Percentiles rank a stretch among this genome's conserved stretches.
These are phyloP conservation scores for Trichothecium sympodiale DNA, from an alignment of 2,329 filamentous ascomycete genomes.

Conservation along the genomic window DNA sequence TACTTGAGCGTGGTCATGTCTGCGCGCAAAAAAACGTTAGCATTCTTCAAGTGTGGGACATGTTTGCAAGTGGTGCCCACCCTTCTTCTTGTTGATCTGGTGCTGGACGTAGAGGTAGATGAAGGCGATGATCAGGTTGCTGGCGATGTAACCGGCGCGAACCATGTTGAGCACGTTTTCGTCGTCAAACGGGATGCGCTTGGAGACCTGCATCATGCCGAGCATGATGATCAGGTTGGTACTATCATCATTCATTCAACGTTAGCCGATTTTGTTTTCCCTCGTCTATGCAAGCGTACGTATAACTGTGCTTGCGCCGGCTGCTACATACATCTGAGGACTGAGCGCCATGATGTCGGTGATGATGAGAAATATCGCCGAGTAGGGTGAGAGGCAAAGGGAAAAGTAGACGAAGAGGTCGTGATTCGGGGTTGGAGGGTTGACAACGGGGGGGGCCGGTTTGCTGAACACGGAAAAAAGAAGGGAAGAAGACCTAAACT, in stretches of 20 bases:
- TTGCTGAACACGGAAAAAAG: neutral
- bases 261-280: slow-evolving; percentile 12
- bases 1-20: slow-evolving; percentile 98
- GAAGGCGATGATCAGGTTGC: slow-evolving; percentile 70
- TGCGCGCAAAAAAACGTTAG: slow-evolving; percentile 24
- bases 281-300: neutral
- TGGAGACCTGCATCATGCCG: slow-evolving; percentile 96
- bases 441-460: slow-evolving; percentile 1
- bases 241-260: slow-evolving; percentile 35
- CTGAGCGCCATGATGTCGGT: slow-evolving; percentile 47
- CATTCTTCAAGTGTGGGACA: neutral
- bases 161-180: slow-evolving; percentile 47
- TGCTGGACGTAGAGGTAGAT: slow-evolving; percentile 79
- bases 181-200: slow-evolving; percentile 90
- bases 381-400: slow-evolving; percentile 1
- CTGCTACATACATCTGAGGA: slow-evolving; percentile 47
- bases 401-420: slow-evolving; percentile 4
- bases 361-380: neutral
- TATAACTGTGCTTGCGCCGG: slow-evolving; percentile 7
- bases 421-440: neutral
- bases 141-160: slow-evolving; percentile 42
- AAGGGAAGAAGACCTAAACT: neutral
- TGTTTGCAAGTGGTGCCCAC: slow-evolving; percentile 36
- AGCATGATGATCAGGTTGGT: slow-evolving; percentile 92
- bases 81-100: slow-evolving; percentile 93